phyloP scores from a whole-genome alignment of 768 basidiomycete genomes.

The Suillus americanus region DNA sequence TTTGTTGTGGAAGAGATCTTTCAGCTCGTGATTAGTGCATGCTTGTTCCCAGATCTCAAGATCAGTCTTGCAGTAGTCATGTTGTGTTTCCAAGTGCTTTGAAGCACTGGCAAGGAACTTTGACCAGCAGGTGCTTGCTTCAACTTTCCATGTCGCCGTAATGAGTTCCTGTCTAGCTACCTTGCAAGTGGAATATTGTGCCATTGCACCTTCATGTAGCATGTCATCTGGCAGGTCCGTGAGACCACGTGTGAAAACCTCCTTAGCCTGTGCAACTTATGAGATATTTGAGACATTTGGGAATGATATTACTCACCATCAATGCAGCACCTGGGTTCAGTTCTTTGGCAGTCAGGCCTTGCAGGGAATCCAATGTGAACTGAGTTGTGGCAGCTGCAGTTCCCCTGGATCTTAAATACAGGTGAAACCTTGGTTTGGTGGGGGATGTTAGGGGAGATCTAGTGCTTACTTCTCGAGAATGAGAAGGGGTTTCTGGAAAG shows the following conservation, averaged over 20 bases:
- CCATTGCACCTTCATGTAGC: neutral
- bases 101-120: neutral
- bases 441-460: neutral
- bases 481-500: too few species aligned
- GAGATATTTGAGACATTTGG: too few species aligned
- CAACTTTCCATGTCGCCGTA: slow-evolving; percentile 1
- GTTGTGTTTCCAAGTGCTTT: neutral
- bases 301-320: neutral
- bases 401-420: neutral
- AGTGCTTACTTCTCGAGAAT: neutral
- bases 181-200: slow-evolving; percentile 2
- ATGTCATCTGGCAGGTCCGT: slow-evolving; percentile 3
- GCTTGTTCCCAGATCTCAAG: neutral
- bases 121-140: neutral
- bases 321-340: neutral
- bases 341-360: neutral
- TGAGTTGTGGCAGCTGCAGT: neutral
- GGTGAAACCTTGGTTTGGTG: neutral
- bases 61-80: neutral
- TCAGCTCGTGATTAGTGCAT: neutral
- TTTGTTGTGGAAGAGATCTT: neutral
- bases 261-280: neutral
- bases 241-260: neutral
- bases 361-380: neutral
- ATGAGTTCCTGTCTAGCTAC: neutral